A percentile compares a stretch with the other conserved stretches of the same genome.
Conservation (phyloP, 805 yeast species). For the Teunomyces cretensis region DNA sequence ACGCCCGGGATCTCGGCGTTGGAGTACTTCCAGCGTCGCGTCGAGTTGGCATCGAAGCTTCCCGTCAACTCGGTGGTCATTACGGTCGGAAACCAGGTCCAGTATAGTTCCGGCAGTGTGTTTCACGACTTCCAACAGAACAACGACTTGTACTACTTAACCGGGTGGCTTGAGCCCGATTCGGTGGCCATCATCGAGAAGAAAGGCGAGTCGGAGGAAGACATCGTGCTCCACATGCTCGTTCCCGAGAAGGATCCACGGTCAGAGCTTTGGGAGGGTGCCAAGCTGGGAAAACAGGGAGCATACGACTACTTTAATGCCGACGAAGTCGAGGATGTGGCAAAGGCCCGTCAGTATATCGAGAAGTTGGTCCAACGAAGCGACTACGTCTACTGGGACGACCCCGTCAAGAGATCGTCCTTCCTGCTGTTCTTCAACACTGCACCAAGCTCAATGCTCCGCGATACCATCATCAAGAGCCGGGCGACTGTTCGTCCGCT, state of each 20-base stretch:
- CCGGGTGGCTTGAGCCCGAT: constrained; percentile 93
- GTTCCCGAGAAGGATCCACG: constrained; percentile 80
- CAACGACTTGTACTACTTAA: constrained; percentile 79
- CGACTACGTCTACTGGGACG: constrained; percentile 58
- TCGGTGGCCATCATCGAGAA: constrained; percentile 69
- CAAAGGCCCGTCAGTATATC: constrained; percentile 43
- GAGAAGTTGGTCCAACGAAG: constrained; percentile 48
- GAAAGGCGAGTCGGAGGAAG: constrained; percentile 47
- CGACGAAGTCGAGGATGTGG: constrained; percentile 62
- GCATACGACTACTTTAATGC: constrained; percentile 85
- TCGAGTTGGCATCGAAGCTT: constrained; percentile 53
- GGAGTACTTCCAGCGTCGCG: constrained; percentile 77
- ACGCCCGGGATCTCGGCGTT: constrained; percentile 85
- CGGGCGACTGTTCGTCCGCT: constrained; percentile 45
- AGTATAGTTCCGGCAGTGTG: constrained; percentile 86
- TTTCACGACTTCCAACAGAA: constrained; percentile 92
- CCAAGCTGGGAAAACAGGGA: constrained; percentile 81
- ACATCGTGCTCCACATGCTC: constrained; percentile 67
- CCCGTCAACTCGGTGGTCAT: constrained; percentile 70
- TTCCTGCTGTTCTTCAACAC: constrained; percentile 19
- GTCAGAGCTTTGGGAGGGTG: constrained; percentile 94
- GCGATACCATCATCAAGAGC: constrained; percentile 22
- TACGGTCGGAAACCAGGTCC: constrained; percentile 67
- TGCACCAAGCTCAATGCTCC: constrained; percentile 7
- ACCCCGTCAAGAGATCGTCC: constrained; percentile 15